Percentiles rank a stretch among this genome's conserved stretches.
Evolutionary conservation across 768 basidiomycete genomes (phyloP).

Genomic region (Chalciporus sphaerocephalus): DNA sequence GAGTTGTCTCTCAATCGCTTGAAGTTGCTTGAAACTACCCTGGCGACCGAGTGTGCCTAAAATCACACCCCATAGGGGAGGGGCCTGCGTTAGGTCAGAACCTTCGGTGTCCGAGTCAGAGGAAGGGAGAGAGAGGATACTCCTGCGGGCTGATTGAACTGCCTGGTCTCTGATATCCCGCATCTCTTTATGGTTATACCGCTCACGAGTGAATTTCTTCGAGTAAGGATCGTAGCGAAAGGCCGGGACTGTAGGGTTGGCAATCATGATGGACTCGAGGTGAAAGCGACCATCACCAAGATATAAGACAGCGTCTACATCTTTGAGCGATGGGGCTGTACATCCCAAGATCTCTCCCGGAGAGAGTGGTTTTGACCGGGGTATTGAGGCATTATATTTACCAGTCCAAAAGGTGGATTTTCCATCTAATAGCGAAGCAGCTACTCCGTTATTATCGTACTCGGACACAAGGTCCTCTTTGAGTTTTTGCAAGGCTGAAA

Average conservation of each 20-base stretch:
- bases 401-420: constrained; percentile 44
- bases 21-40: constrained; percentile 85
- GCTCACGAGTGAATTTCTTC: constrained; percentile 91
- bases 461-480: constrained; percentile 68
- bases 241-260: constrained; percentile 91
- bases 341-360: constrained; percentile 98
- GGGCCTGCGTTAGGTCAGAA: constrained; percentile 12
- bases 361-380: constrained; percentile 85
- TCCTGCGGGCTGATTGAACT: constrained; percentile 67
- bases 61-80: constrained; percentile 77
- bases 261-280: constrained; percentile 98
- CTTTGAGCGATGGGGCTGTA: constrained; percentile 78
- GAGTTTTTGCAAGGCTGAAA: constrained; percentile 83
- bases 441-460: constrained; percentile 13
- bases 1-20: constrained; percentile 77
- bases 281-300: constrained; percentile 98
- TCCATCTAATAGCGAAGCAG: constrained; percentile 1
- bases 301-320: constrained; percentile 91
- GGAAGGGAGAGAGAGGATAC: constrained; percentile 38
- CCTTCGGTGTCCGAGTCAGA: constrained; percentile 16
- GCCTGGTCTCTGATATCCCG: constrained; percentile 66
- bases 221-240: constrained; percentile 99
- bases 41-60: constrained; percentile 94
- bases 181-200: constrained; percentile 90
- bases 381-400: constrained; percentile 71